Conservation (phyloP, 2,329 filamentous ascomycete genomes). For the Tympanopsis confertula region DNA sequence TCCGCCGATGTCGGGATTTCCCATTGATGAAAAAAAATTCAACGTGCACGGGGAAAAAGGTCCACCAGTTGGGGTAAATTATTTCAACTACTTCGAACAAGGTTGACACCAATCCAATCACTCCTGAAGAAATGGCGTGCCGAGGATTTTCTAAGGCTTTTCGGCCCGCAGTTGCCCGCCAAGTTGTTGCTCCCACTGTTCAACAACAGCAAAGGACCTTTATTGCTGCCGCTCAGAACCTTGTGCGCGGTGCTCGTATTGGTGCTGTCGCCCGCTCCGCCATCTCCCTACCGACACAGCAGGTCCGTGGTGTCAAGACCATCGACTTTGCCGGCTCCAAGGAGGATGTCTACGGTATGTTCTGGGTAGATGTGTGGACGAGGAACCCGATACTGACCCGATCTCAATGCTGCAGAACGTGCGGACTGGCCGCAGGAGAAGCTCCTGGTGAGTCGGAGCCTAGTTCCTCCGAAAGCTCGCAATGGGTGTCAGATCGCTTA, state of each 20-base stretch:
- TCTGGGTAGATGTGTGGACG: slow-evolving; percentile 3
- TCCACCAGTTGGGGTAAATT: too few species aligned
- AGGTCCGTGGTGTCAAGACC: slow-evolving; percentile 59
- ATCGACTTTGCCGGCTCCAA: slow-evolving; percentile 67
- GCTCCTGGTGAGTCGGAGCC: slow-evolving; percentile 48
- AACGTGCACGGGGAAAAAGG: too few species aligned
- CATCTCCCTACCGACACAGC: slow-evolving; percentile 23
- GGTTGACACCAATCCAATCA: not conserved
- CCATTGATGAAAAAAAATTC: too few species aligned
- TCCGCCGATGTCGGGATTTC: too few species aligned
- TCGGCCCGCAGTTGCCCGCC: not conserved
- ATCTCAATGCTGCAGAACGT: slow-evolving; percentile 41
- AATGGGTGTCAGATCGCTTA: too few species aligned
- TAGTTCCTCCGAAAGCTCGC: too few species aligned
- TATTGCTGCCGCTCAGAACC: not conserved
- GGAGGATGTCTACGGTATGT: slow-evolving; percentile 58
- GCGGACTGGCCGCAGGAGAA: slow-evolving; percentile 68
- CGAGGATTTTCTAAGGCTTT: not conserved
- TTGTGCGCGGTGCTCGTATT: not conserved
- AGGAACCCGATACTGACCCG: not conserved
- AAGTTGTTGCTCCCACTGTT: not conserved
- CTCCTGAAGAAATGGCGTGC: not conserved
- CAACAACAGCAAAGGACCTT: not conserved
- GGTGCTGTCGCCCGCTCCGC: too few species aligned
- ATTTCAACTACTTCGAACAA: too few species aligned